Base-by-base conservation (phyloP, 176 grass and related monocot species). In the Oryza coarctata region DNA sequence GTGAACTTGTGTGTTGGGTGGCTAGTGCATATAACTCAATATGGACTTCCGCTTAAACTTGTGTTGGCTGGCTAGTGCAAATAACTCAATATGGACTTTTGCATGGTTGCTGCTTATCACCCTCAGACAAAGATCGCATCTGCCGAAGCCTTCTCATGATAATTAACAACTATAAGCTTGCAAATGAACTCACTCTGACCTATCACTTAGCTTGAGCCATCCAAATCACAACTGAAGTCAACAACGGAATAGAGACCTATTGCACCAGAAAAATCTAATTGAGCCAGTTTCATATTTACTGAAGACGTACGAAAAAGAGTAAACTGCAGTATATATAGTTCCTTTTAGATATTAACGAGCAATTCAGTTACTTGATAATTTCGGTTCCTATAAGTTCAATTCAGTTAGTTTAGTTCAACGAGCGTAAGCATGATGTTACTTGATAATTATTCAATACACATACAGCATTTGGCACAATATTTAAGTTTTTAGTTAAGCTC, bases 161-260 rank as follows among this genome's bases (percentile, higher is more conserved):
- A 71, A 82, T 44, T 39, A 61, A 45, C 55, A 63, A 44, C 55
- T 26, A 73, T 12, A 73, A 20, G 55, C 18, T 23, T 20, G 70
- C 28, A 31, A 31, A 49, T 47, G 69, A 63, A 63, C 34, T 49
- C 27, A 31, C 26, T 32, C 27, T 17, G 69, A 43, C 36, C 27
- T 57, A 18, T 55, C 49, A 55, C 49, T 55, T 55, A 55, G 49
- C 49, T 22, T 71, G 36, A 29, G 50, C 33, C 33, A 12, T 41
- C 55, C 69, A 72, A 73, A 82, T 74, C 58, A 74, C 17, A 66
- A 6, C 22, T 82, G 55, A 74, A 45, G 25, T 44, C 17, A 57
- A 80, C 14, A 15, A 34, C 5, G 26, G 10, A 40, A 40, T n/a
- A 25, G 35, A 40, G 12, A 52, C 22, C 4, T 14, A 40, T 38